These are phyloP conservation scores for Aspergillus felis DNA, from an alignment of 2,329 filamentous ascomycete genomes.

Conservation along the genomic window DNA sequence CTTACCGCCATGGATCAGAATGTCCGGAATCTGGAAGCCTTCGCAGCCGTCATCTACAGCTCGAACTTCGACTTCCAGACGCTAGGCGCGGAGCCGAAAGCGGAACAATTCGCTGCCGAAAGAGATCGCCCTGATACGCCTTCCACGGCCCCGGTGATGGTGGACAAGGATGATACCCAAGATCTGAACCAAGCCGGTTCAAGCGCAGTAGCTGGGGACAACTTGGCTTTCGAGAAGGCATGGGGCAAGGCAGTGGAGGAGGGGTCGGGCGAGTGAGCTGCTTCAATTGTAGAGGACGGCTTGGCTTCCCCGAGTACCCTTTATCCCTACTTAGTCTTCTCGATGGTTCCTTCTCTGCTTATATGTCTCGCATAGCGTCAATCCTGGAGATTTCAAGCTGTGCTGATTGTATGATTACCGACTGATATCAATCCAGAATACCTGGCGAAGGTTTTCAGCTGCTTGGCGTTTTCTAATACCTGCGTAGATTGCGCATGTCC, in stretches of 20 bases:
- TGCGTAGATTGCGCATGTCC: not conserved
- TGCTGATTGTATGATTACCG: not conserved
- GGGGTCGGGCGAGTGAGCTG: slow-evolving; percentile 2
- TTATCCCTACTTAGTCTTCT: not conserved
- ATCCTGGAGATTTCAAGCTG: not conserved
- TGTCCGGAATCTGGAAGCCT: slow-evolving; percentile 46
- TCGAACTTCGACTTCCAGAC: slow-evolving; percentile 42
- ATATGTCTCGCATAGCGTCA: not conserved
- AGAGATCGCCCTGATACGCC: slow-evolving; percentile 9
- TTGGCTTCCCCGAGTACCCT: not conserved
- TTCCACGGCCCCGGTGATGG: slow-evolving; percentile 18
- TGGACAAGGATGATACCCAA: slow-evolving; percentile 15
- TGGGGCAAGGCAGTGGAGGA: slow-evolving; percentile 38
- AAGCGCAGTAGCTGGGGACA: slow-evolving; percentile 8
- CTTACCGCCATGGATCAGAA: slow-evolving; percentile 42
- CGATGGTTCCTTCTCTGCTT: not conserved
- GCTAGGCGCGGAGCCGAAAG: slow-evolving; percentile 19
- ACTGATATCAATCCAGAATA: not conserved
- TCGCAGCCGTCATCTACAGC: slow-evolving; percentile 48
- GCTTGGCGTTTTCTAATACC: not conserved
- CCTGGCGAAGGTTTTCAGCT: not conserved
- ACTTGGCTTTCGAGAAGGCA: slow-evolving; percentile 31
- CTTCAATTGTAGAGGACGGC: not conserved
- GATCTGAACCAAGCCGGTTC: slow-evolving; percentile 1
- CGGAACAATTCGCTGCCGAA: slow-evolving; percentile 7